phyloP scores from a whole-genome alignment of 352 stramenopile genomes.

The Globisporangium solare region DNA sequence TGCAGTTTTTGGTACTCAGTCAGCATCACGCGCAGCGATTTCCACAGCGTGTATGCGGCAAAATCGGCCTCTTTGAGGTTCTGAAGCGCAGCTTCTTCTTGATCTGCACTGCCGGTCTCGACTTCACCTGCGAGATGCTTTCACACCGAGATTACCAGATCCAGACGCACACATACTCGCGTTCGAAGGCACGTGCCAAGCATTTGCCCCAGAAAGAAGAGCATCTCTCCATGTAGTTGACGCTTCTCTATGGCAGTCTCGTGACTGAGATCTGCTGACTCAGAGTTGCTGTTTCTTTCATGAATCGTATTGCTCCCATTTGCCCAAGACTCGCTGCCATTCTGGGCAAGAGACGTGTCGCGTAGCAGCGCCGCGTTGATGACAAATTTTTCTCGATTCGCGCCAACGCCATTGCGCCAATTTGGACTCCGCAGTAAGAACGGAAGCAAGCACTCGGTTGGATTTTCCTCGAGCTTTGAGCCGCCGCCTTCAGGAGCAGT shows the following conservation, averaged over 20 bases:
- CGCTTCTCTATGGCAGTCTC: constrained; percentile 46
- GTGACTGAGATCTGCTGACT: constrained; percentile 2
- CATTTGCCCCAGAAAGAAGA: constrained; percentile 88
- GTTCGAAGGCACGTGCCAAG: constrained; percentile 85
- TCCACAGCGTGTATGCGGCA: constrained; percentile 48
- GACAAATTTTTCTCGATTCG: constrained; percentile 83
- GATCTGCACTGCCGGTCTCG: constrained; percentile 10
- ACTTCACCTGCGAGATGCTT: constrained; percentile 62
- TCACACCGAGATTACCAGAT: constrained; percentile 68
- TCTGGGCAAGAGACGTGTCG: not conserved
- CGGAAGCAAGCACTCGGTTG: constrained; percentile 58
- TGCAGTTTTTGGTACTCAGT: constrained; percentile 16
- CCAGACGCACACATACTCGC: constrained; percentile 67
- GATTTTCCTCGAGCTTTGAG: constrained; percentile 11
- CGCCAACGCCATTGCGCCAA: constrained; percentile 72
- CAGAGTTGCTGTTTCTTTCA: not conserved
- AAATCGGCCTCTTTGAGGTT: constrained; percentile 67
- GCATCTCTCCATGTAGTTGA: constrained; percentile 79
- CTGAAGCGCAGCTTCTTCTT: constrained; percentile 27
- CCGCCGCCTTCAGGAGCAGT: not conserved
- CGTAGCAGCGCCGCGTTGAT: constrained; percentile 48
- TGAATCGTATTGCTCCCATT: not conserved
- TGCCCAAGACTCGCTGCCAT: not conserved
- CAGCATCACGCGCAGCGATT: constrained; percentile 30
- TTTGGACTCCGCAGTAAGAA: constrained; percentile 88